Evolutionary conservation across 345 rosid species (phyloP).

Genomic region (Cardamine resedifolia): DNA sequence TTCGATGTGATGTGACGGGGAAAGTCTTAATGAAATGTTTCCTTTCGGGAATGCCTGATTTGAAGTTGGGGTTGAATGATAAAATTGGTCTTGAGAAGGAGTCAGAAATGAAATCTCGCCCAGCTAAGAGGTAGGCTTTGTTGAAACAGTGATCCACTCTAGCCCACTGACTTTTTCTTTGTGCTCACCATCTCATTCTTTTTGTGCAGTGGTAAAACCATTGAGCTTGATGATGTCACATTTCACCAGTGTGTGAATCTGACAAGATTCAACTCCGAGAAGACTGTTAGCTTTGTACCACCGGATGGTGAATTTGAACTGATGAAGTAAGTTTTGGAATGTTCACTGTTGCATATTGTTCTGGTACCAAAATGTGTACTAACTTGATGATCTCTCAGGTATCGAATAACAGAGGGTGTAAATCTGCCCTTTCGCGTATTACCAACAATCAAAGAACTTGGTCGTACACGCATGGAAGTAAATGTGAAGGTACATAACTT

Average conservation of each 20-base stretch:
- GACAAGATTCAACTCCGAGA: slow-evolving; percentile 97
- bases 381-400: slow-evolving; percentile 45
- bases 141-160: not conserved
- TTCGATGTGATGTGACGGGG: slow-evolving; percentile 97
- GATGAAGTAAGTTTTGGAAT: slow-evolving; percentile 76
- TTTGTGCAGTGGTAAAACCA: slow-evolving; percentile 86
- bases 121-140: slow-evolving; percentile 77
- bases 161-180: not conserved
- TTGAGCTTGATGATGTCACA: slow-evolving; percentile 98
- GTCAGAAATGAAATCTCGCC: slow-evolving; percentile 92
- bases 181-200: slow-evolving; percentile 3
- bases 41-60: slow-evolving; percentile 99
- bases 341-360: not conserved
- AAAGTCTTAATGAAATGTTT: slow-evolving; percentile 98
- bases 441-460: slow-evolving; percentile 98
- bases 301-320: slow-evolving; percentile 99
- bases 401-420: slow-evolving; percentile 97
- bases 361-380: not conserved
- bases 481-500: slow-evolving; percentile 73
- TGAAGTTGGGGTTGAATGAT: slow-evolving; percentile 97
- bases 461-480: slow-evolving; percentile 99
- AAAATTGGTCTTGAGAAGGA: slow-evolving; percentile 99
- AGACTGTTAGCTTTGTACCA: slow-evolving; percentile 98
- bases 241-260: slow-evolving; percentile 98
- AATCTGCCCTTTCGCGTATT: slow-evolving; percentile 96